phyloP scores from a whole-genome alignment of 768 basidiomycete genomes.

The Leccinellum luteum region DNA sequence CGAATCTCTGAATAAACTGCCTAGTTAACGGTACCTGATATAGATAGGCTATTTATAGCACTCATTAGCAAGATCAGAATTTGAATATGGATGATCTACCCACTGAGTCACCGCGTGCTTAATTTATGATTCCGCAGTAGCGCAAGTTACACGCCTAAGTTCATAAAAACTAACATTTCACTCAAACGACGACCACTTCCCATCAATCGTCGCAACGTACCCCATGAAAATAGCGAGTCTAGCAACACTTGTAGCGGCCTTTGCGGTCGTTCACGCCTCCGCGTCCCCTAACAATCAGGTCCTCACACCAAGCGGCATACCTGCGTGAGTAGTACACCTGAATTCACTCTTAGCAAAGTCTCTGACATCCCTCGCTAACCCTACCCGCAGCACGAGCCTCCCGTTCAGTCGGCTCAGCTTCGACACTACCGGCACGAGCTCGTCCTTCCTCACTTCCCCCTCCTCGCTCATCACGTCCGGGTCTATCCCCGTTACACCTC shows the following conservation, averaged over 20 bases:
- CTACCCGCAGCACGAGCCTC: constrained; percentile 20
- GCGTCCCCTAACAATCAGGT: constrained; percentile 6
- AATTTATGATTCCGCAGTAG: constrained; percentile 20
- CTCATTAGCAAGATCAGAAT: not conserved
- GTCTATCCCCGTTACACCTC: constrained; percentile 17
- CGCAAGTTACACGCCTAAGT: not conserved
- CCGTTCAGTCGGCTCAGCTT: constrained; percentile 19
- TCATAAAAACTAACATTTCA: not conserved
- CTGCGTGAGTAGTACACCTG: constrained; percentile 25
- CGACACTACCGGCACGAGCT: constrained; percentile 18
- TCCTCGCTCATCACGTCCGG: constrained; percentile 30
- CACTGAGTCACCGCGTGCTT: constrained; percentile 6
- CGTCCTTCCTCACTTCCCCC: constrained; percentile 18
- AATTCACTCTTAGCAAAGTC: too few species aligned
- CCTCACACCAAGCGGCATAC: constrained; percentile 14
- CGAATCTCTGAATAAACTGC: too few species aligned
- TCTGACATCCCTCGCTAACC: not conserved
- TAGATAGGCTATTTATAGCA: not conserved
- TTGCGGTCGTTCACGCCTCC: constrained; percentile 8
- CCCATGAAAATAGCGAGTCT: constrained; percentile 16
- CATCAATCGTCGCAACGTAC: not conserved
- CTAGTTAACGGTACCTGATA: too few species aligned
- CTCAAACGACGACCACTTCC: not conserved
- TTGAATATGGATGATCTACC: constrained; percentile 1
- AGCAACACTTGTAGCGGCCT: not conserved